Base-by-base conservation (phyloP, 192 early-diverging fungal species). In the Chytriomyces sp. region DNA sequence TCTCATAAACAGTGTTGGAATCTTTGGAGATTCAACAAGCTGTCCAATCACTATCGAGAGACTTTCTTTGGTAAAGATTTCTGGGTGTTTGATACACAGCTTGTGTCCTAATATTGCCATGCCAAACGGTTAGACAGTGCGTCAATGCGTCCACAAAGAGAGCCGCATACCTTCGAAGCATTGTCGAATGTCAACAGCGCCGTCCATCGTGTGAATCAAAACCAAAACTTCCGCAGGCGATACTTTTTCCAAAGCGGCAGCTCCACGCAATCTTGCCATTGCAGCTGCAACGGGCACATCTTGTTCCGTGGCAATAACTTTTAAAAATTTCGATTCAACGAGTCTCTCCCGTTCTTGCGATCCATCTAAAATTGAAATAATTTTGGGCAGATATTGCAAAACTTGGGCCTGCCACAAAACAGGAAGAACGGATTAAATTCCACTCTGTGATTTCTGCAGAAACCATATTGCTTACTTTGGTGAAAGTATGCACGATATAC, bases 1-100 rank as follows among this genome's bases (percentile, higher is more conserved):
- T 50, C 89, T 69, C 94, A 95, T 94, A 61, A 92, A 92, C 43
- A 94, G 74, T 6, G 85, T 87, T 5, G 93, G 92, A 35, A 93
- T 84, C 63, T 84, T 88, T 18, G 88, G 75, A 46, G 86, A 89
- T 16, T 94, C 92, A 4, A 89, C 77, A 26, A 95, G 85, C 63
- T 75, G 61, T 57, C 92, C 89, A 64, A 89, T 88, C 6, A 94
- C 75, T 2, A 86, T 85, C 0, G 91, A 91, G 64, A 95, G 78
- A 24, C 88, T 84, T 69, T 94, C 91, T 49, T 88, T 81, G 45
- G 84, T 93, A 83, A 89, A 95, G 18, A 91, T 84, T 45, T 90
- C 83, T 5, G 89, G 79, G 65, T 88, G 80, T 16, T 84, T 81
- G 77, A 95, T 91, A 79, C 93, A 95, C 20, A 94, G 89, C 59